Evolutionary conservation across 2,329 filamentous ascomycete species (phyloP).

Genomic region (Thermothelomyces thermophilus): DNA sequence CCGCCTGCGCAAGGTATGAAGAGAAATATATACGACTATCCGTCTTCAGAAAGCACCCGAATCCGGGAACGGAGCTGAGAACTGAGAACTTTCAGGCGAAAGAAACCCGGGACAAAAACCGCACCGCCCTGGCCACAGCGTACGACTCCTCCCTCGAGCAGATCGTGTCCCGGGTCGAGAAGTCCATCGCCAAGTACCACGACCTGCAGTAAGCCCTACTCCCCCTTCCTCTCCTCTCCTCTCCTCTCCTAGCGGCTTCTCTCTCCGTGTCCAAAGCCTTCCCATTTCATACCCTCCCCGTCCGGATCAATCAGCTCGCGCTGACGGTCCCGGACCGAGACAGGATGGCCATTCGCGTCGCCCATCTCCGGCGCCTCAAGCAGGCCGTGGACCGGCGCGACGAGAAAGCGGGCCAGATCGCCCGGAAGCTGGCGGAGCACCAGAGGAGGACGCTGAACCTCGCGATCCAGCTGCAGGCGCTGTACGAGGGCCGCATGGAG

Average conservation of each 20-base stretch:
- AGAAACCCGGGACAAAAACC: constrained; percentile 20
- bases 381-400: constrained; percentile 19
- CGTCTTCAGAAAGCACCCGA: too few species aligned
- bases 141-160: constrained; percentile 12
- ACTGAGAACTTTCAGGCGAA: constrained; percentile 10
- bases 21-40: too few species aligned
- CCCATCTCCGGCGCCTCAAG: constrained; percentile 14
- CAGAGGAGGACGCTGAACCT: constrained; percentile 19
- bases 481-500: constrained; percentile 19
- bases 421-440: constrained; percentile 17
- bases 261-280: too few species aligned
- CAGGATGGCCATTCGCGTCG: constrained; percentile 14
- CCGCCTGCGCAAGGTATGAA: constrained; percentile 19
- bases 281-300: neutral
- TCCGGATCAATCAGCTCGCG: neutral
- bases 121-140: constrained; percentile 14
- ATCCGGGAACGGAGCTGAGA: neutral
- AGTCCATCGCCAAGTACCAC: constrained; percentile 16
- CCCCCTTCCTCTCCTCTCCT: neutral
- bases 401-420: constrained; percentile 12
- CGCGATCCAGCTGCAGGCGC: constrained; percentile 17
- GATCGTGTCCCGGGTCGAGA: constrained; percentile 17
- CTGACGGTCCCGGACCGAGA: neutral
- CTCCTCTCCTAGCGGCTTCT: neutral
- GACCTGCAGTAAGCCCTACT: constrained; percentile 14